Evolutionary conservation across 2,329 filamentous ascomycete genomes (phyloP), one percentile per base, ranked within the genome.

Genomic region (Colletotrichum camelliae): DNA sequence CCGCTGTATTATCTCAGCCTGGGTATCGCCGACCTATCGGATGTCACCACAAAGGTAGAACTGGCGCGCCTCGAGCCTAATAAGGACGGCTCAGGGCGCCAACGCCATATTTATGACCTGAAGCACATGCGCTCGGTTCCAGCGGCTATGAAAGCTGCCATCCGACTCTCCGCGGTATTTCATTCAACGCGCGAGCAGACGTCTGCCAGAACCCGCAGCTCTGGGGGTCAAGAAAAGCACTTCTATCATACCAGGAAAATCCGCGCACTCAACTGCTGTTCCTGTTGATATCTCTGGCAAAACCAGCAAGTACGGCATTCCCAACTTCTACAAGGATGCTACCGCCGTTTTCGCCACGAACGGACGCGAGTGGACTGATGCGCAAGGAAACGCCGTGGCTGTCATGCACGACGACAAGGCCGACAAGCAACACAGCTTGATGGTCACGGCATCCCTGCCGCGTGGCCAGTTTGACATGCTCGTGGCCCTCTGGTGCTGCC

Each of bases 101-200:
- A 43, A 29, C 68, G 68, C n/a, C 60, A 71, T 18, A 71, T 71
- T 10, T 71, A 71, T 18, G 68, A 71, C 48, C 24, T 71, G 60
- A 21, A 43, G 12, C 37, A 65, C n/a, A 55, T 65, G 68, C 39
- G 60, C 43, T 55, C 60, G 39, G 27, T n/a, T 9, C 68, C 60
- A 16, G 68, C 12, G 68, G 68, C 7, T 65, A 55, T 15, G 58
- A 37, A 57, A 18, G 29, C 58, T 71, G n/a, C 68, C 60, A 15
- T 71, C 68, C 16, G 60, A 71, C 33, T 71, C 60, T 39, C 68
- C 60, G 8, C 68, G 31, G 16, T 71, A 65, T 43, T 71, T 39
- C 12, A 71, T 71, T 24, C 8, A 65, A 18, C 60, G 68, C 18
- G 58, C 68, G 8, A 71, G 16, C 31, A 39, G 68, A 7, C 60